These are phyloP conservation scores for Pseudonectria foliicola DNA, from an alignment of 2,329 filamentous ascomycete species.

Conservation along the genomic window DNA sequence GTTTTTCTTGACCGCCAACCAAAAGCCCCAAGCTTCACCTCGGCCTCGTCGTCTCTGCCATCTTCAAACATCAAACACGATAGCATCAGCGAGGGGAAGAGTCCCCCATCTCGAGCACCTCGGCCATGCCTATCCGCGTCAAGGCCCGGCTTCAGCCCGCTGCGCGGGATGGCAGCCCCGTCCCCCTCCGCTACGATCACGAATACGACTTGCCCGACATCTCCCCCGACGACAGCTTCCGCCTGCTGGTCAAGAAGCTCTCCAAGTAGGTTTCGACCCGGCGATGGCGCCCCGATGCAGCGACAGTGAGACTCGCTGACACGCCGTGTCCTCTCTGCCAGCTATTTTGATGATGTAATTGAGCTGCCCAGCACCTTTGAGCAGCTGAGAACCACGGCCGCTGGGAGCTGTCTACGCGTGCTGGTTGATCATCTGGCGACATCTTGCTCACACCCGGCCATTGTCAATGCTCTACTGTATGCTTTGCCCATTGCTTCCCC, in stretches of 20 bases:
- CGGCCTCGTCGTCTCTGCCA: no score
- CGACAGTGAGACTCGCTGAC: background rate
- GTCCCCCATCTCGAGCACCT: no score
- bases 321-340: constrained; percentile 23
- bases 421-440: constrained; percentile 59
- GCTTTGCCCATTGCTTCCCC: constrained; percentile 31
- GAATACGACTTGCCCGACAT: constrained; percentile 48
- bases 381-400: constrained; percentile 60
- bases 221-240: constrained; percentile 51
- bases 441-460: constrained; percentile 58
- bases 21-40: no score
- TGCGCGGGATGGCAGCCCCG: constrained; percentile 28
- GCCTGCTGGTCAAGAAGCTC: constrained; percentile 59
- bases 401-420: constrained; percentile 48
- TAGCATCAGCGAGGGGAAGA: no score
- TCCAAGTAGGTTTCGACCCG: constrained; percentile 42
- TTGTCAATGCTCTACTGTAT: constrained; percentile 68
- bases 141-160: constrained; percentile 25
- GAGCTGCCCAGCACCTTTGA: constrained; percentile 64
- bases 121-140: constrained; percentile 31
- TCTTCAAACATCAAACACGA: no score
- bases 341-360: constrained; percentile 57
- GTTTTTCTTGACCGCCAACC: no score
- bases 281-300: background rate
- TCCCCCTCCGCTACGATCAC: constrained; percentile 26